A percentile compares a stretch with the other conserved stretches of the same genome.
phyloP scores from a whole-genome alignment of 176 grass and related monocot genomes.

The Phyllostachys edulis region DNA sequence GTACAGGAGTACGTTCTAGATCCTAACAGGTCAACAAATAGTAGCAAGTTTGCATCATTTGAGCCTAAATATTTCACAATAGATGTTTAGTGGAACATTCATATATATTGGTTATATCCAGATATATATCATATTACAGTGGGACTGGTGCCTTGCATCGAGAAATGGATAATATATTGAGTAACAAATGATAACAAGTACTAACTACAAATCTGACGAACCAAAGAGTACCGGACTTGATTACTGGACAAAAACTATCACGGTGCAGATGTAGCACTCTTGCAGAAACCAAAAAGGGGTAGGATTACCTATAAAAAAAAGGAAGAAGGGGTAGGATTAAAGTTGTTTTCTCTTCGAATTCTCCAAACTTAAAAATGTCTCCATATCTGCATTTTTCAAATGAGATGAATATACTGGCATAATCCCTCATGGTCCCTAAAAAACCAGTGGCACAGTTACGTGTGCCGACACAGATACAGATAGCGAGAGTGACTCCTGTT shows the following conservation, averaged over 20 bases:
- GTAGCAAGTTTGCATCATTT: background rate
- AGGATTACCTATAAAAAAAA: no score
- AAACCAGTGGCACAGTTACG: background rate
- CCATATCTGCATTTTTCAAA: no score
- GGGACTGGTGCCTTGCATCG: background rate
- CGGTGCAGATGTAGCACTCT: background rate
- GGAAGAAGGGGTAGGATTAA: no score
- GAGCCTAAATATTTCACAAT: background rate
- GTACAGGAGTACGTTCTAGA: background rate
- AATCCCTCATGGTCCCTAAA: background rate
- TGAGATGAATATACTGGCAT: background rate
- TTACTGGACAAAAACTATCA: background rate
- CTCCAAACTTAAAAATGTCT: background rate
- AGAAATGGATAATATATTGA: background rate
- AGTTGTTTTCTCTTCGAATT: no score
- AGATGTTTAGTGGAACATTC: background rate
- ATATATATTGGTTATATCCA: no score
- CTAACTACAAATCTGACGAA: background rate
- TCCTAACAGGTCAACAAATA: background rate
- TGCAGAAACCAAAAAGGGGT: no score
- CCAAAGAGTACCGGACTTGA: background rate
- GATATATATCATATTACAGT: no score
- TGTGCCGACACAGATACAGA: background rate
- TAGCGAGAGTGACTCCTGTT: no score
- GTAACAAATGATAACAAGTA: background rate